Evolutionary conservation across 306 rosid species (phyloP), one percentile per base, ranked within the genome.

Genomic region (Lagenaria siceraria): DNA sequence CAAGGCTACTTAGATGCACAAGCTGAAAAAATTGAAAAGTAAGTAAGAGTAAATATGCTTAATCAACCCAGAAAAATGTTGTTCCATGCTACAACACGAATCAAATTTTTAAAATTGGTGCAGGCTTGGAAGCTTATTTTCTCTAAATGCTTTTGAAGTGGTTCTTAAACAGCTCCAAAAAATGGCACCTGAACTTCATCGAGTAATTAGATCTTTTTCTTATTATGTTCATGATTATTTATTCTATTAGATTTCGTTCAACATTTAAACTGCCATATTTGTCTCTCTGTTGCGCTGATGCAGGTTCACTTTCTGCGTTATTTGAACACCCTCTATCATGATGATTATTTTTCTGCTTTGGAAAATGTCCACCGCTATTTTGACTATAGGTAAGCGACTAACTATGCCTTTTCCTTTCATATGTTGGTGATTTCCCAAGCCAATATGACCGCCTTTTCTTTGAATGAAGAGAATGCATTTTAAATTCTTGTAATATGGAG

Each of bases 1-100:
- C 96, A 94, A 86, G 97, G 98, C 42, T 94, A 87, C 88, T 82
- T 94, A 56, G 97, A 92, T 80, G 97, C 91, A 85, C 95, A 90
- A 83, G 96, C 98, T 84, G 96, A 92, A 79, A 86, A 84, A 76
- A 87, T 94, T 74, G 96, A 94, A 78, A 91, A 87, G 98, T 92
- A 82, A 77, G 76, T 92, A 82, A 77, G 76, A 8, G 65, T 78
- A 56, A 6, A 15, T 29, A 43, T 49, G 10, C 75, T 59, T 83
- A 24, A 69, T 73, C 59, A 53, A 13, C 36, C 42, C 43, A 35
- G 33, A 63, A 48, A n/a, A 77, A 40, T 19, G 21, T 77, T 51
- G 33, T 31, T 77, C 31, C 62, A 18, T 77, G 48, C 68, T 48
- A 27, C 17, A 18, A 25, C 27, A 13, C 49, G 43, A 29, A 42